Evolutionary conservation across 345 rosid genomes (phyloP), one percentile per base, ranked within the genome.

Genomic region (Salix purpurea): DNA sequence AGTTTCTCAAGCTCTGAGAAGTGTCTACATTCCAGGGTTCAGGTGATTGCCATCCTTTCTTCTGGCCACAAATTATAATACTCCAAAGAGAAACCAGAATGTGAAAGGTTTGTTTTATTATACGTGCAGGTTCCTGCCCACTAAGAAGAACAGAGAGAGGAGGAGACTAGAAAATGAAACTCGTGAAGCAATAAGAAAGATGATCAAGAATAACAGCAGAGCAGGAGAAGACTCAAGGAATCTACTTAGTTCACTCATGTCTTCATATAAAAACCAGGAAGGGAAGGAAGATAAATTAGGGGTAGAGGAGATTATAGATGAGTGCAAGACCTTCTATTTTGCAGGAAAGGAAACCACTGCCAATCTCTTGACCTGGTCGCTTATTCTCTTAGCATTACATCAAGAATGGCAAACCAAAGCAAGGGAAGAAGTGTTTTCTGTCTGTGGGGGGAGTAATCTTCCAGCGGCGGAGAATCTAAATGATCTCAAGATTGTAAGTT

Each of bases 311-410:
- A 85, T 95, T 46, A 89, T 93, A 72, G 92, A 93, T 32, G 97
- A 95, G 77, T 90, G 96, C 88, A 90, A 95, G 79, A 93, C 96
- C 7, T 90, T 95, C 77, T 93, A 93, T 80, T 90, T 93, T 66
- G 96, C 97, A 9, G 98, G 96, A 48, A 92, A 93, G 40, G 97
- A 95, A 79, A 95, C 97, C 14, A 85, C 92, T 1, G 97, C 86
- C 46, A 84, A 87, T 32, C 89, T 89, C 37, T 78, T 95, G 81
- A 88, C 93, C 15, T 91, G 94, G 93, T 86, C 87, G 0, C 80
- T 95, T 72, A 70, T 93, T 1, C 90, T 88, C 28, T 78, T 95
- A 19, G 93, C 94, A n/a, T 50, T 80, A 81, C 84, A 94, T 77
- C 97, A 87, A 61, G 93, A 93, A 42, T 95, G 99, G 97, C 94